These are phyloP conservation scores for Fistulifera solaris DNA, from an alignment of 108 stramenopile species.

Conservation along the genomic window DNA sequence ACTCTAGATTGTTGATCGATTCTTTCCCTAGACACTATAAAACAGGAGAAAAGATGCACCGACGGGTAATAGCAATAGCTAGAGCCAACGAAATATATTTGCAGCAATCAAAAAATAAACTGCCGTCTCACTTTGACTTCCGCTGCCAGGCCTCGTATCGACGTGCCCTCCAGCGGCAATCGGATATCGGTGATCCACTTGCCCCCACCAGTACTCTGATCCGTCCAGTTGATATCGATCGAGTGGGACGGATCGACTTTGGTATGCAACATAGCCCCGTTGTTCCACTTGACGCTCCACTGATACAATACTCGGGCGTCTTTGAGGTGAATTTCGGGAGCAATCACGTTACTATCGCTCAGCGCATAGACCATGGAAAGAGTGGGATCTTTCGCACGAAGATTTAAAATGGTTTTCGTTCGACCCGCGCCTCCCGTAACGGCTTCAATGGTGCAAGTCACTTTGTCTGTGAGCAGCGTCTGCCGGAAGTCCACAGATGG, in stretches of 20 bases:
- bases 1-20: too few relatives aligned
- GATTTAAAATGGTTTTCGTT: conserved; percentile 38
- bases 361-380: conserved; percentile 32
- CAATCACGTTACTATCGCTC: conserved; percentile 37
- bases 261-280: conserved; percentile 20
- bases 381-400: conserved; percentile 35
- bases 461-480: neutral
- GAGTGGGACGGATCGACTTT: conserved; percentile 39
- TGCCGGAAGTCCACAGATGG: neutral
- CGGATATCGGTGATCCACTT: conserved; percentile 42
- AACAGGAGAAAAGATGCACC: too few relatives aligned
- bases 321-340: conserved; percentile 39
- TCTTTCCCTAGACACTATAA: too few relatives aligned
- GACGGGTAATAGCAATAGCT: too few relatives aligned
- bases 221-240: conserved; percentile 43
- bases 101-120: conserved; percentile 30
- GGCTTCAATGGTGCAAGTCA: conserved; percentile 18
- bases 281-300: conserved; percentile 32
- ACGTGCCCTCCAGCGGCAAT: conserved; percentile 37
- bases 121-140: conserved; percentile 44
- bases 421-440: conserved; percentile 23
- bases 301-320: conserved; percentile 39
- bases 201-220: conserved; percentile 18
- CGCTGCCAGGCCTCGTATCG: conserved; percentile 27
- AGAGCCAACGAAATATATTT: too few relatives aligned